Percentiles rank a stretch among this genome's conserved stretches.
Conservation (phyloP, 2,329 filamentous ascomycete species). For the Talaromyces pinophilus region DNA sequence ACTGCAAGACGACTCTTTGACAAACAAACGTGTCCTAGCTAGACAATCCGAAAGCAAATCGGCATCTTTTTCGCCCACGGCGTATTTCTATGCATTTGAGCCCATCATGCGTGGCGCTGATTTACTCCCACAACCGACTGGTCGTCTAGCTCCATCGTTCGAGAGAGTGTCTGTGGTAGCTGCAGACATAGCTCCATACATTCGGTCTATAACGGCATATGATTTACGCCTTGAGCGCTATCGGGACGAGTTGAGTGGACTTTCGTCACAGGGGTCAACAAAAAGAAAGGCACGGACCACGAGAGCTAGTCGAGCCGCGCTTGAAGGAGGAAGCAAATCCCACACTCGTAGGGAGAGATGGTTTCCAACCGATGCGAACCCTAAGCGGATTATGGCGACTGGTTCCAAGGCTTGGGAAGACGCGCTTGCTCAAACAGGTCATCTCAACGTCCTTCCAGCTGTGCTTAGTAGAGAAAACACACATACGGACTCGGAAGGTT, state of each 20-base stretch:
- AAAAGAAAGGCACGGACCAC: slow-evolving; percentile 69
- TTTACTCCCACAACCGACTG: slow-evolving; percentile 35
- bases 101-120: slow-evolving; percentile 49
- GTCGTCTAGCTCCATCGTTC: slow-evolving; percentile 65
- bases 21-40: slow-evolving; percentile 38
- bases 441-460: slow-evolving; percentile 33
- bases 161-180: slow-evolving; percentile 68
- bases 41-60: slow-evolving; percentile 27
- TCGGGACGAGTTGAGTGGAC: slow-evolving; percentile 61
- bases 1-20: slow-evolving; percentile 13
- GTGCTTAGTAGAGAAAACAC: slow-evolving; percentile 25
- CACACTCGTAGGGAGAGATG: slow-evolving; percentile 70
- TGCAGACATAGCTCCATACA: slow-evolving; percentile 81
- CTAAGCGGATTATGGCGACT: slow-evolving; percentile 65
- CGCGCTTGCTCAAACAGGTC: slow-evolving; percentile 34
- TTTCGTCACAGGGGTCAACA: slow-evolving; percentile 61
- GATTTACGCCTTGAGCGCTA: slow-evolving; percentile 71
- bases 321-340: slow-evolving; percentile 71
- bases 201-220: slow-evolving; percentile 79
- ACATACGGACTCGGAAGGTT: slow-evolving; percentile 26
- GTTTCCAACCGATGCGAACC: slow-evolving; percentile 65
- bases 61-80: slow-evolving; percentile 34
- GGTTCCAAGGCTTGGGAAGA: slow-evolving; percentile 50
- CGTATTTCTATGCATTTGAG: slow-evolving; percentile 54
- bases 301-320: slow-evolving; percentile 70